Percentiles rank a stretch among this genome's conserved stretches.
These are phyloP conservation scores for Podosphaera aphanis DNA, from an alignment of 2,329 filamentous ascomycete species.

Conservation along the genomic window DNA sequence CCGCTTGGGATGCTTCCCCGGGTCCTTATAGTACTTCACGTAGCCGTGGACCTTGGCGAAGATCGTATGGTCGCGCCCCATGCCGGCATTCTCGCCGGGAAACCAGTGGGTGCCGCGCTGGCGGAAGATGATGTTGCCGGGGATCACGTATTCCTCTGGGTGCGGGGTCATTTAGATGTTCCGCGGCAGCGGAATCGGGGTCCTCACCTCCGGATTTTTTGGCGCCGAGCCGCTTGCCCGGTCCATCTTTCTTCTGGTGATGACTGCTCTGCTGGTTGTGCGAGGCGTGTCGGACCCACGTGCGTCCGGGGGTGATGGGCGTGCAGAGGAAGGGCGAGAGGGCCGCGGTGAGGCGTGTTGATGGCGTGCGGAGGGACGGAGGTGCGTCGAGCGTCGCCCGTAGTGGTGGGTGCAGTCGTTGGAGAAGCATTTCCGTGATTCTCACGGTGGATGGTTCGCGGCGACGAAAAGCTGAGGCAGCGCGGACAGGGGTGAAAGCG, in stretches of 20 bases:
- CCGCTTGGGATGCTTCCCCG: constrained; percentile 54
- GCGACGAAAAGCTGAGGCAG: background rate
- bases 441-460: background rate
- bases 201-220: constrained; percentile 68
- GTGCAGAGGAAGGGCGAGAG: constrained; percentile 12
- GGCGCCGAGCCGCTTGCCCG: constrained; percentile 74
- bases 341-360: constrained; percentile 12
- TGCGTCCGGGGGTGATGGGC: constrained; percentile 3
- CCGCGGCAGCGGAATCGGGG: background rate
- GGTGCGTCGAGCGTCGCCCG: constrained; percentile 18
- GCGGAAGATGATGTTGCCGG: constrained; percentile 94
- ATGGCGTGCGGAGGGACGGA: constrained; percentile 6
- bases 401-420: constrained; percentile 22
- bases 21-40: constrained; percentile 92
- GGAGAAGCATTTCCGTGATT: background rate
- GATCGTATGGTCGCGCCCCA: constrained; percentile 92
- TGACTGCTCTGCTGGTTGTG: constrained; percentile 41
- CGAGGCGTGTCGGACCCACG: constrained; percentile 14
- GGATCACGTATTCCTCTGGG: constrained; percentile 71
- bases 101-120: constrained; percentile 90
- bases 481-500: background rate
- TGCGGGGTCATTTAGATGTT: background rate
- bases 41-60: constrained; percentile 68
- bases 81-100: constrained; percentile 81
- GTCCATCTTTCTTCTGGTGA: constrained; percentile 42